Conservation (phyloP, 352 stramenopile genomes). For the Pythium insidiosum region DNA sequence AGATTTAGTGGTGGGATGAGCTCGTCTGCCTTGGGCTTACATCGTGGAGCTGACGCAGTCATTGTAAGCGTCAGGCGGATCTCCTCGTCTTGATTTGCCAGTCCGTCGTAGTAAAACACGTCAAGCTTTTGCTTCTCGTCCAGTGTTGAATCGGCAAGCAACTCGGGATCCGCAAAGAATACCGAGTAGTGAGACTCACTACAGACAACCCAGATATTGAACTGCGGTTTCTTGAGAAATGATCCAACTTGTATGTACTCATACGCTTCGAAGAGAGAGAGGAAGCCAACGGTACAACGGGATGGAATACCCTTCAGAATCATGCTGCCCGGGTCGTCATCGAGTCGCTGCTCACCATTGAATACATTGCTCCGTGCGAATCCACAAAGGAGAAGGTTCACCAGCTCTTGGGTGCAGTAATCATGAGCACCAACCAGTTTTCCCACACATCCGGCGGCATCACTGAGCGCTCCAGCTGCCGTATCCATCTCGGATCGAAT, state of each 20-base stretch:
- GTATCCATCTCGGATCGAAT: constrained; percentile 86
- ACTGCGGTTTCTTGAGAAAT: constrained; percentile 61
- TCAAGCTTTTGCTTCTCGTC: constrained; percentile 39
- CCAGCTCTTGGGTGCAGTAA: constrained; percentile 92
- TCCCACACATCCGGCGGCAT: too few relatives aligned
- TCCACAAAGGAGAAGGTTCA: constrained; percentile 94
- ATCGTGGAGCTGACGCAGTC: constrained; percentile 15
- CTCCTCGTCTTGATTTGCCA: constrained; percentile 85
- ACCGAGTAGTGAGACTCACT: constrained; percentile 91
- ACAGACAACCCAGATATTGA: constrained; percentile 88
- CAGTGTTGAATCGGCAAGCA: constrained; percentile 15
- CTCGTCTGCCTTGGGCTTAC: constrained; percentile 34
- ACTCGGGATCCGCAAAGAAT: constrained; percentile 46
- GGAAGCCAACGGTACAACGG: constrained; percentile 66
- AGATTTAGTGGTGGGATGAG: constrained; percentile 83
- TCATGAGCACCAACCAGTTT: constrained; percentile 82
- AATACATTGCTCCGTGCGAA: constrained; percentile 93
- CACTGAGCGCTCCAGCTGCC: constrained; percentile 27
- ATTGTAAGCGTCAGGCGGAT: constrained; percentile 57
- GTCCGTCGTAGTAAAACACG: constrained; percentile 84
- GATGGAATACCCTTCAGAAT: constrained; percentile 63
- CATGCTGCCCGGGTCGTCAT: constrained; percentile 54
- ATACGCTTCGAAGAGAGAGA: constrained; percentile 90
- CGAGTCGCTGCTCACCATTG: constrained; percentile 83
- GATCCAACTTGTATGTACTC: constrained; percentile 82